Base-by-base conservation (phyloP, 768 basidiomycete species). In the Boletus patriciae region DNA sequence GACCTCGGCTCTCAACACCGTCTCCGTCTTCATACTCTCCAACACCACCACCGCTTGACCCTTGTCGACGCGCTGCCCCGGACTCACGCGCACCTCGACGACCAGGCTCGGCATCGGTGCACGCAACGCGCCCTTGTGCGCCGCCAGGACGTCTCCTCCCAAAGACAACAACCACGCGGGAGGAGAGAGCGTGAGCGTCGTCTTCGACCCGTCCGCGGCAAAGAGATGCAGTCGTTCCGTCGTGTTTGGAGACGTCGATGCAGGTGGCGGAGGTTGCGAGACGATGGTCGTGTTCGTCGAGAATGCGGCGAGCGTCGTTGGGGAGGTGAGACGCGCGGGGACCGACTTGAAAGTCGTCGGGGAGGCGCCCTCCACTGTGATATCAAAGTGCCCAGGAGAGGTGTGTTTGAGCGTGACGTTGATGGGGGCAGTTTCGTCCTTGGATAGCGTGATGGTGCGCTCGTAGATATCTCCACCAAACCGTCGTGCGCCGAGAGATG, bases 11-110 rank as follows among this genome's bases (percentile, higher is more conserved):
- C 92, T 79, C 60, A 97, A 71, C 41, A 92, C 89, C 38, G 90
- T 95, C 75, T 96, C 94, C 61, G 94, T 97, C 83, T 98, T 98
- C 94, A 97, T 98, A 67, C 94, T 96, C 75, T 96, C 94, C 66
- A 96, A 73, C 6, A 95, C 84, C 31, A 94, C 85, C 10, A 93
- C 79, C 9, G 83, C 83, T 66, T 94, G 89, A 0, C 92, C 92
- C 66, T 82, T 86, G 73, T 87, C 85, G 40, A 97, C 90, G 15
- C 72, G 76, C 50, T 95, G 88, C 5, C 94, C 94, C 2, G 82
- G 76, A 56, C 78, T 79, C 34, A 95, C 94, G 18, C 80, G 81
- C 49, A 97, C 88, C 52, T 96, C 92, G 5, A 97, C 94, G 2
- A 97, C 87, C 48, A 94, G 79, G 69, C 92, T 92, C n/a, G 94